These are phyloP conservation scores for Leptographium procerum DNA, from an alignment of 2,329 filamentous ascomycete genomes.

Conservation along the genomic window DNA sequence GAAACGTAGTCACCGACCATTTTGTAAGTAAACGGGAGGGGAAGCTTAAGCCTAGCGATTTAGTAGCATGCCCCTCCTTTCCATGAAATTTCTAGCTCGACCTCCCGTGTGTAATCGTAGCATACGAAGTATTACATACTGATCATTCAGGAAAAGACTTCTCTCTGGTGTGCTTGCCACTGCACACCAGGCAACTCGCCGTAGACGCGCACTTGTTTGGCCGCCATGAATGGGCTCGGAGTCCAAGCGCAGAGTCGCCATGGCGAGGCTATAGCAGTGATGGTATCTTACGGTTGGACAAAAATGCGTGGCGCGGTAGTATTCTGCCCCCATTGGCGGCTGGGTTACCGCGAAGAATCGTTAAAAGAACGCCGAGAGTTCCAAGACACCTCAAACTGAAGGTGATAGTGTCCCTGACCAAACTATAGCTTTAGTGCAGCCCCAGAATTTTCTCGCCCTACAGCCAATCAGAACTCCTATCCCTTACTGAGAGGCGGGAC, in stretches of 20 bases:
- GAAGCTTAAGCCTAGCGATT: no score
- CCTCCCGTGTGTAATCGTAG: no score
- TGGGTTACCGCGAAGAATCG: not conserved
- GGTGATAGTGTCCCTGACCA: not conserved
- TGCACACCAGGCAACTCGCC: not conserved
- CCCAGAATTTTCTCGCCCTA: not conserved
- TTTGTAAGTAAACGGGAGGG: not conserved
- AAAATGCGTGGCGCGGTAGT: not conserved
- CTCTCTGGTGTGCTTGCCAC: not conserved
- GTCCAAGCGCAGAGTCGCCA: not conserved
- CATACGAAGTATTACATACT: no score
- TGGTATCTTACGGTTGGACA: not conserved
- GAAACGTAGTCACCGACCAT: not conserved
- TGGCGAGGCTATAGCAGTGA: not conserved
- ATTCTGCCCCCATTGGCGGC: not conserved
- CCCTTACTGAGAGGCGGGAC: conserved; percentile 12
- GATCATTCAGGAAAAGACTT: not conserved
- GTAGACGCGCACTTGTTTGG: not conserved
- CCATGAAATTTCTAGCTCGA: no score
- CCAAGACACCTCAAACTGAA: not conserved
- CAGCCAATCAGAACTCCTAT: conserved; percentile 11
- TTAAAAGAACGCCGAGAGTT: not conserved
- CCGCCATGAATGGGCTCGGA: not conserved
- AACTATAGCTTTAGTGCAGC: not conserved
- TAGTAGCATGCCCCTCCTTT: not conserved